phyloP scores from a whole-genome alignment of 1,139 yeast genomes.

The Diutina scorzettiae region DNA sequence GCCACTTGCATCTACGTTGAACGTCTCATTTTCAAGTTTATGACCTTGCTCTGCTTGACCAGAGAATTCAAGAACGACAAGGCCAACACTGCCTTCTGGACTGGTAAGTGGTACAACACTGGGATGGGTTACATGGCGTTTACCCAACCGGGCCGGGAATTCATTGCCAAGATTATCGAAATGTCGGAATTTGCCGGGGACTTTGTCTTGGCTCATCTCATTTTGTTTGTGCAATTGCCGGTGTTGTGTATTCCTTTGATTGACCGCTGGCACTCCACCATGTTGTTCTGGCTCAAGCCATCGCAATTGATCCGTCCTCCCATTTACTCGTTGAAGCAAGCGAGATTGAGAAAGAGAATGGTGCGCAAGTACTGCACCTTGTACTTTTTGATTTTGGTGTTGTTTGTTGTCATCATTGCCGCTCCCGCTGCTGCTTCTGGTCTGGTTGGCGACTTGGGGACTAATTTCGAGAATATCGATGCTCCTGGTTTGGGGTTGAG shows the following conservation, averaged over 20 bases:
- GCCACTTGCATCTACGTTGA: constrained; percentile 78
- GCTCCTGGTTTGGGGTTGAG: constrained; percentile 25
- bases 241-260: constrained; percentile 72
- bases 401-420: constrained; percentile 68
- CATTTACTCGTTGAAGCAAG: constrained; percentile 93
- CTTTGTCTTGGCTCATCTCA: constrained; percentile 80
- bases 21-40: constrained; percentile 75
- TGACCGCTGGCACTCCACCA: constrained; percentile 97
- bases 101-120: constrained; percentile 97
- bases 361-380: constrained; percentile 86
- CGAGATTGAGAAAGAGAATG: constrained; percentile 96
- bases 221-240: constrained; percentile 85
- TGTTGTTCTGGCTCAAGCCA: constrained; percentile 98
- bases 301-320: constrained; percentile 98
- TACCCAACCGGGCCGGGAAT: constrained; percentile 96
- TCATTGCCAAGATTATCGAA: constrained; percentile 87
- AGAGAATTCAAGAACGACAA: constrained; percentile 97
- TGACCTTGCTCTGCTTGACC: constrained; percentile 71
- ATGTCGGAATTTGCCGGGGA: constrained; percentile 96
- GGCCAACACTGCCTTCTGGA: constrained; percentile 98
- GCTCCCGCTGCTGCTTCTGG: constrained; percentile 82
- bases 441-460: constrained; percentile 20
- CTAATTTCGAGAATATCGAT: constrained; percentile 8
- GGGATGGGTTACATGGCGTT: constrained; percentile 94
- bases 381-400: constrained; percentile 56